Evolutionary conservation across 164 flowering plant species (phyloP).

Genomic region (Magnolia changhungtana): DNA sequence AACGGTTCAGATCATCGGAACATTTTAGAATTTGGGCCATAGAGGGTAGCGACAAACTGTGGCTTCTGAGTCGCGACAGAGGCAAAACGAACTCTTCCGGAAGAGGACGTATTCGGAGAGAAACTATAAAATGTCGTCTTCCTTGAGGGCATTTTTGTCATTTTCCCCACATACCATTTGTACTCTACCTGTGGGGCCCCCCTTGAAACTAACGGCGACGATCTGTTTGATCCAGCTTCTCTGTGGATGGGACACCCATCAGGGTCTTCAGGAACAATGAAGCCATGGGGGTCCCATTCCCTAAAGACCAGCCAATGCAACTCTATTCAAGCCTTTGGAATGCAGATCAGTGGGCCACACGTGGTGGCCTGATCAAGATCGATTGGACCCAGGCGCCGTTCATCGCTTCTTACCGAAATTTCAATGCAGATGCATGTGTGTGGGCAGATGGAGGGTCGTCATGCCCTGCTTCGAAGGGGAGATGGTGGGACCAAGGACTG

Average conservation of each 20-base stretch:
- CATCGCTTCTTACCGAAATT: slow-evolving; percentile 33
- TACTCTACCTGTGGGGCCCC: too few species aligned
- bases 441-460: neutral
- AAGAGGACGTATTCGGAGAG: too few species aligned
- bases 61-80: too few species aligned
- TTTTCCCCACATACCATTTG: too few species aligned
- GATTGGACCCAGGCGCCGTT: slow-evolving; percentile 41
- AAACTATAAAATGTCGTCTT: too few species aligned
- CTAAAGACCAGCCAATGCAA: slow-evolving; percentile 40
- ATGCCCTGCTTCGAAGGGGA: neutral
- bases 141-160: too few species aligned
- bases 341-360: slow-evolving; percentile 15
- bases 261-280: slow-evolving; percentile 37
- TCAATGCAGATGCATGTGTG: slow-evolving; percentile 27
- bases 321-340: slow-evolving; percentile 31
- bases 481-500: slow-evolving; percentile 25
- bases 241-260: slow-evolving; percentile 40
- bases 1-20: too few species aligned
- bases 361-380: slow-evolving; percentile 12
- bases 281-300: slow-evolving; percentile 32
- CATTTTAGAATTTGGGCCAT: too few species aligned
- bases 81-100: too few species aligned
- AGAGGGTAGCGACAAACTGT: too few species aligned
- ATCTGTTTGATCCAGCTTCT: slow-evolving; percentile 20
- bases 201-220: too few species aligned